These are phyloP conservation scores for Gleditsia sinensis DNA, from an alignment of 306 rosid species.

Conservation along the genomic window DNA sequence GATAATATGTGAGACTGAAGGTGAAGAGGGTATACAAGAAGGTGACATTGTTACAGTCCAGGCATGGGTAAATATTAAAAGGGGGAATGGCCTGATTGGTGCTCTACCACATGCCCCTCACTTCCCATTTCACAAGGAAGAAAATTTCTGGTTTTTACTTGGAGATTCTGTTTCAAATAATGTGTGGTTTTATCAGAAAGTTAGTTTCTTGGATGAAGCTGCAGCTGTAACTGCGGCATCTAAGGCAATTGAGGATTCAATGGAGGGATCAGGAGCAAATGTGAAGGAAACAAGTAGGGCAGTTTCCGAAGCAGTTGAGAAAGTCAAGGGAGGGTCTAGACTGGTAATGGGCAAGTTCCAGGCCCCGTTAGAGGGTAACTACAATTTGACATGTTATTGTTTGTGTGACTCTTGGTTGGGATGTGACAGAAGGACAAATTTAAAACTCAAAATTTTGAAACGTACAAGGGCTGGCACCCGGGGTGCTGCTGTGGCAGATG, in stretches of 20 bases:
- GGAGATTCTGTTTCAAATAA: constrained; percentile 74
- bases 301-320: constrained; percentile 69
- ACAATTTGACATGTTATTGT: constrained; percentile 76
- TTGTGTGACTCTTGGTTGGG: constrained; percentile 94
- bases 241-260: constrained; percentile 82
- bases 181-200: constrained; percentile 94
- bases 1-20: constrained; percentile 81
- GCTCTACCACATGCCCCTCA: constrained; percentile 92
- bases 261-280: constrained; percentile 86
- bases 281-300: constrained; percentile 74
- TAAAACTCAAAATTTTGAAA: constrained; percentile 75
- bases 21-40: constrained; percentile 94
- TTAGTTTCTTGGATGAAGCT: constrained; percentile 88
- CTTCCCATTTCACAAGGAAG: constrained; percentile 91
- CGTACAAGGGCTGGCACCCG: constrained; percentile 89
- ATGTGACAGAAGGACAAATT: constrained; percentile 71
- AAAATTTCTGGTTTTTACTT: constrained; percentile 82
- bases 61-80: constrained; percentile 73
- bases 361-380: constrained; percentile 88
- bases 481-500: constrained; percentile 54
- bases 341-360: constrained; percentile 80
- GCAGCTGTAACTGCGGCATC: constrained; percentile 82
- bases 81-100: constrained; percentile 72
- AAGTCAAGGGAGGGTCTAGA: constrained; percentile 81
- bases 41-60: constrained; percentile 86